Evolutionary conservation across 805 yeast genomes (phyloP), one percentile per base, ranked within the genome.

Genomic region (Metschnikowia sp.): DNA sequence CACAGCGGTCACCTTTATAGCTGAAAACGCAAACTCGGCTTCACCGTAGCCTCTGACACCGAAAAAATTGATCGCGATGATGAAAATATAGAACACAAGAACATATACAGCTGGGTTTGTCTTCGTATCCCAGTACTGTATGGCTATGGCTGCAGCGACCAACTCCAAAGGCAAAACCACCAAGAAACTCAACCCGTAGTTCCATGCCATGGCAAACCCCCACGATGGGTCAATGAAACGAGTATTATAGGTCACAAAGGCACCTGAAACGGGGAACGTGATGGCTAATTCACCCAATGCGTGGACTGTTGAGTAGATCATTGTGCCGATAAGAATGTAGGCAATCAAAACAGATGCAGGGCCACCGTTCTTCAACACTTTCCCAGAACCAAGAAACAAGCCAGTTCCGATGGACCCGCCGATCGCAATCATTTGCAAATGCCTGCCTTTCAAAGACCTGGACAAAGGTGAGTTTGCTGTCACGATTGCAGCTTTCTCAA

Each of bases 341-440:
- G 72, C 73, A 44, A 72, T 62, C 42, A 72, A 57, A 10, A 72
- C 56, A 40, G 71, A 74, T 7, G 85, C 86, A n/a, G 94, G 92
- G 26, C 94, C 92, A 62, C 88, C 86, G 32, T 74, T 69, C 19
- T 75, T 56, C 44, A 86, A 66, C 2, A 87, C 77, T 13, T 74
- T 64, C 50, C 88, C 87, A 2, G 89, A 78, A 60, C 88, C 88
- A 32, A 88, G 84, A 51, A 88, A 81, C 44, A 88, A 70, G 60
- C 94, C 96, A 10, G 92, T 83, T 57, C 96, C 96, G 55, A 88
- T 86, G 50, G 85, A 77, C 35, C 92, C 91, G 55, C 92, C 94
- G 52, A 86, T 73, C 42, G 94, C 90, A 68, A 87, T 15, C 15
- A 15, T 15, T 15, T 15, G 15, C 15, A 15, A 15, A 15, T 15